These are phyloP conservation scores for Mycena haematopus DNA, from an alignment of 768 basidiomycete genomes.

Conservation along the genomic window DNA sequence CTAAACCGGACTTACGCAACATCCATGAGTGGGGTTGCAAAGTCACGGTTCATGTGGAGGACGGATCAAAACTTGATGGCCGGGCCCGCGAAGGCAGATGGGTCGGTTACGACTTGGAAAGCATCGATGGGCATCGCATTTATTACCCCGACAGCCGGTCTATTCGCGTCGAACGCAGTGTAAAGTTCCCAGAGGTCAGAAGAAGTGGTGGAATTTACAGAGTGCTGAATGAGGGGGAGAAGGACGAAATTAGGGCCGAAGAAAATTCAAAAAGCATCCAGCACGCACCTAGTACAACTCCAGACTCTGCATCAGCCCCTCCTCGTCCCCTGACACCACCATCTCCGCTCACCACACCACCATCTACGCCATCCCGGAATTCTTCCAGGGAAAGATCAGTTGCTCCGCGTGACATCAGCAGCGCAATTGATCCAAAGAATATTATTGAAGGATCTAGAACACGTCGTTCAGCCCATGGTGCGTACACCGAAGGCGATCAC, in stretches of 20 bases:
- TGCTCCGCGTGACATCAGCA: conserved; percentile 15
- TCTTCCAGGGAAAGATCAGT: not conserved
- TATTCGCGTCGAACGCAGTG: not conserved
- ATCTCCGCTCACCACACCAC: conserved; percentile 21
- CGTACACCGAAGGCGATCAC: not conserved
- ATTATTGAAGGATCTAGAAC: conserved; percentile 17
- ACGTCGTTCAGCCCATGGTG: conserved; percentile 8
- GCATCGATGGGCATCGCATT: conserved; percentile 35
- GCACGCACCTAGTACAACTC: conserved; percentile 19
- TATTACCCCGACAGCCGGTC: not conserved
- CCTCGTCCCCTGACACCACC: not conserved
- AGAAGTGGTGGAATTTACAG: conserved; percentile 10
- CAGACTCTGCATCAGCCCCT: not conserved
- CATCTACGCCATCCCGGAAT: conserved; percentile 3
- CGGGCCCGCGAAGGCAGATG: conserved; percentile 36
- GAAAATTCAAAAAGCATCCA: conserved; percentile 20
- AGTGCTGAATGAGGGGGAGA: conserved; percentile 31
- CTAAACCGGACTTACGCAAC: conserved; percentile 31
- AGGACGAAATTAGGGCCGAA: conserved; percentile 5
- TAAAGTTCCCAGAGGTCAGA: not conserved
- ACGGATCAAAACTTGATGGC: conserved; percentile 35
- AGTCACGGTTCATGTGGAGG: conserved; percentile 30
- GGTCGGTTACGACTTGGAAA: conserved; percentile 42
- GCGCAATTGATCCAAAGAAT: conserved; percentile 17
- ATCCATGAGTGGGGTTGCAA: conserved; percentile 18